Base-by-base conservation (phyloP, 768 basidiomycete genomes). In the Leccinellum rugosiceps region DNA sequence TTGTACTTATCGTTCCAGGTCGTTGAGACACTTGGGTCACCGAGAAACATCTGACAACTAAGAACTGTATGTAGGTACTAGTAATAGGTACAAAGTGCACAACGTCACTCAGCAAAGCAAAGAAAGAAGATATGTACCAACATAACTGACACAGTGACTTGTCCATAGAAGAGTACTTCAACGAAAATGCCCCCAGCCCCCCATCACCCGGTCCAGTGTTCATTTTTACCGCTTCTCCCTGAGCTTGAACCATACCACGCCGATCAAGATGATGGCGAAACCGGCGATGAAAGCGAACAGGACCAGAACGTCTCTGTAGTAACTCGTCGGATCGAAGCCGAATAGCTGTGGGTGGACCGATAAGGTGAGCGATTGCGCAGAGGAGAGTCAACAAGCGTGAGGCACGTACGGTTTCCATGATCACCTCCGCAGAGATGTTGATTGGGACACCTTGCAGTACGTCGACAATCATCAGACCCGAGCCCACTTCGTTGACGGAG, bases 241-340 rank as follows among this genome's bases (percentile, higher is more conserved):
- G 45, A 96, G 82, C 61, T 81, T 83, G 63, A 85, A 77, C 83
- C 89, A 92, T 3, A 97, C 92, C 23, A 88, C 75, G 13, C 76
- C 79, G 56, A 94, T 83, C n/a, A 95, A 83, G 3, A 82, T 72
- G 8, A 87, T 47, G 0, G 81, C 89, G 63, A 93, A 93, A 2
- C 87, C 92, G 1, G 83, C 87, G 55, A 94, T 89, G 68, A 87
- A 97, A 0, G 83, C 94, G 62, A 94, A 93, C 52, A 92, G 68
- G 45, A 96, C 86, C 26, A 97, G 77, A 6, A 97, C 90, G 66
- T 96, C 91, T 52, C 94, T 79, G 68, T 96, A 97, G 69, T 95
- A 98, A 61, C 89, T 87, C 60, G 83, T 82, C 50, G 77, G 63
- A 17, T 84, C 83, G 66, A 98, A 98, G 1, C 94, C 95, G 68